Evolutionary conservation across 2,329 filamentous ascomycete genomes (phyloP).

Genomic region (Magnaporthiopsis incrustans): DNA sequence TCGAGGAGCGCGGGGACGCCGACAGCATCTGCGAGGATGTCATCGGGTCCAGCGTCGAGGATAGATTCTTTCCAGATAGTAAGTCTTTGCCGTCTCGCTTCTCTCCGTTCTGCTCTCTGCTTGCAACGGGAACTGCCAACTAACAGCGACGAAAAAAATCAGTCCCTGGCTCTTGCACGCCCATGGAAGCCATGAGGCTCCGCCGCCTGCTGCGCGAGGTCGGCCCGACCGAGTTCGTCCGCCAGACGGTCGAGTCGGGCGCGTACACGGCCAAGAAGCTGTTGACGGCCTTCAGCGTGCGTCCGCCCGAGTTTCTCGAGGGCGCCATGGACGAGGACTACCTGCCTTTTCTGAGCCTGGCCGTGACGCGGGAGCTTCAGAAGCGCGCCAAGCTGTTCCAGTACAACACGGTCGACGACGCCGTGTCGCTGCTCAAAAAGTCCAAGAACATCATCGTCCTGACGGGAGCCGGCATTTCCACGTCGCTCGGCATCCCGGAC

Average conservation of each 20-base stretch:
- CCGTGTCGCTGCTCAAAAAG: conserved; percentile 64
- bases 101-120: not conserved
- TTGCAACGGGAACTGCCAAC: not conserved
- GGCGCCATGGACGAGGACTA: conserved; percentile 66
- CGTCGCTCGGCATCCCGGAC: conserved; percentile 91
- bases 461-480: conserved; percentile 93
- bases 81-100: conserved; percentile 18
- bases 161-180: conserved; percentile 49
- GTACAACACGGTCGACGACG: conserved; percentile 85
- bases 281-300: conserved; percentile 76
- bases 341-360: conserved; percentile 65
- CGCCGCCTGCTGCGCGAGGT: conserved; percentile 65
- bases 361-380: conserved; percentile 70
- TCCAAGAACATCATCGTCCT: conserved; percentile 84
- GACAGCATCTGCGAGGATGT: conserved; percentile 57
- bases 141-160: not conserved
- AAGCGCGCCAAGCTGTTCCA: conserved; percentile 71
- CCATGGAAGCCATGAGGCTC: conserved; percentile 60
- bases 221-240: conserved; percentile 71
- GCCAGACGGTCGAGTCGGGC: conserved; percentile 60
- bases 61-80: conserved; percentile 38
- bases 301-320: conserved; percentile 65
- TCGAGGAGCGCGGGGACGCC: conserved; percentile 7
- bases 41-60: conserved; percentile 49
- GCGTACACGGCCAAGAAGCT: conserved; percentile 73